Evolutionary conservation across 495 filamentous ascomycete genomes (phyloP), one percentile per base, ranked within the genome.

Genomic region (Aspergillus kassunensis): DNA sequence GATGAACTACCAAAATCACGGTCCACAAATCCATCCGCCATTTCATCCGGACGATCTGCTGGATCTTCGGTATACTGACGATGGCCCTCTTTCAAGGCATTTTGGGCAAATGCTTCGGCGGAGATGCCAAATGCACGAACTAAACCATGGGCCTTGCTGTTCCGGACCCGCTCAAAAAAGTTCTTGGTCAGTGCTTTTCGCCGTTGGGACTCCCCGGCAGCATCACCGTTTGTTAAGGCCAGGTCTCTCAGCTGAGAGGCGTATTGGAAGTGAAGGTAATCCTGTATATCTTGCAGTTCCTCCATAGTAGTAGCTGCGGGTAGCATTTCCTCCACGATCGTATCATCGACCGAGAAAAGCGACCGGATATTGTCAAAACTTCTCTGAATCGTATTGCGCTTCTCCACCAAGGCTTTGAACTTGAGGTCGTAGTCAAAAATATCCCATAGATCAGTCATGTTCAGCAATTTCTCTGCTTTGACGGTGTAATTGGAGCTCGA

Each of bases 261-360:
- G 59, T 97, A 96, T 57, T 91, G 89, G 71, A 97, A 98, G 67
- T 97, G 89, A 47, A 98, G 75, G 60, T 97, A 97, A 56, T 98
- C 93, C 60, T 97, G 91, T 13, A 98, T 68, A 68, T 98, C 93
- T 63, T 98, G 95, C 12, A 98, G 74, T 61, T 97, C 92, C 56
- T 98, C 93, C 75, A 93, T 90, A 0, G 84, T 89, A 6, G 79
- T 78, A 3, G 90, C 91, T 29, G 80, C 69, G 4, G 76, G 76
- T 30, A 93, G 78, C 75, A 95, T 84, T 48, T 89, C 86, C n/a
- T 95, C 88, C 44, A 95, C 79, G 29, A 88, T 81, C 47, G 56
- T 53, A 40, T 80, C 73, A 10, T 68, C 58, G 16, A 85, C 65
- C 4, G 67, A 75, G 23, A 71, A 72, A 3, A 73, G 59, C 5